These are phyloP conservation scores for Populus pruinosa DNA, from an alignment of 345 rosid genomes.

Conservation along the genomic window DNA sequence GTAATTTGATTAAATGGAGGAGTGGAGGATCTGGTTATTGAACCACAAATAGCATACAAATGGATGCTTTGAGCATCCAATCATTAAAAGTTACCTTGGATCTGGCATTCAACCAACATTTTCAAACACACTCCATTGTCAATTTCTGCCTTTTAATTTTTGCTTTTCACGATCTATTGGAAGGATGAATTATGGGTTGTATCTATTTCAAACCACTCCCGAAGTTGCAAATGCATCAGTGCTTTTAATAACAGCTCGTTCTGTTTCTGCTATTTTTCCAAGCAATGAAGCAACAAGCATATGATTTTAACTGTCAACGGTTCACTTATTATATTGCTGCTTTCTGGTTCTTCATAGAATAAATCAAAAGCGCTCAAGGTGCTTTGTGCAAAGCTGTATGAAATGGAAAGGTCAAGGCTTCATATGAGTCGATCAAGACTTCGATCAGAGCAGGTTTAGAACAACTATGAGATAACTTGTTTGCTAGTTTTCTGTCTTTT, in stretches of 20 bases:
- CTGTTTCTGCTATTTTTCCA: neutral
- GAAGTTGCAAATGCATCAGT: neutral
- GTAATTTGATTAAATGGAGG: neutral
- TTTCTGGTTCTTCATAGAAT: constrained; percentile 46
- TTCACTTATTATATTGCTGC: neutral
- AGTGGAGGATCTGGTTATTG: neutral
- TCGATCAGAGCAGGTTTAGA: constrained; percentile 77
- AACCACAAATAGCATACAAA: neutral
- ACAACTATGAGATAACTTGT: neutral
- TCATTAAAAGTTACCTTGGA: no score
- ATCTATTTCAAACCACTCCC: neutral
- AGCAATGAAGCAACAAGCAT: neutral
- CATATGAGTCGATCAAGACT: constrained; percentile 69
- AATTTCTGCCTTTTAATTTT: neutral
- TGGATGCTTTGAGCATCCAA: no score
- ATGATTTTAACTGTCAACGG: neutral
- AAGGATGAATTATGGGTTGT: neutral
- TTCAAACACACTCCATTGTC: neutral
- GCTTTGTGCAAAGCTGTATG: constrained; percentile 87
- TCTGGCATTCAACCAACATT: no score
- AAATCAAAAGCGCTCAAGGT: constrained; percentile 89
- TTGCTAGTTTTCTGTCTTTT: neutral
- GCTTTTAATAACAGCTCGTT: neutral
- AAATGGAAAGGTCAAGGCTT: constrained; percentile 79
- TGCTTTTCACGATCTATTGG: neutral